Conservation (phyloP, 192 early-diverging fungal genomes). For the Backusella australiensis region DNA sequence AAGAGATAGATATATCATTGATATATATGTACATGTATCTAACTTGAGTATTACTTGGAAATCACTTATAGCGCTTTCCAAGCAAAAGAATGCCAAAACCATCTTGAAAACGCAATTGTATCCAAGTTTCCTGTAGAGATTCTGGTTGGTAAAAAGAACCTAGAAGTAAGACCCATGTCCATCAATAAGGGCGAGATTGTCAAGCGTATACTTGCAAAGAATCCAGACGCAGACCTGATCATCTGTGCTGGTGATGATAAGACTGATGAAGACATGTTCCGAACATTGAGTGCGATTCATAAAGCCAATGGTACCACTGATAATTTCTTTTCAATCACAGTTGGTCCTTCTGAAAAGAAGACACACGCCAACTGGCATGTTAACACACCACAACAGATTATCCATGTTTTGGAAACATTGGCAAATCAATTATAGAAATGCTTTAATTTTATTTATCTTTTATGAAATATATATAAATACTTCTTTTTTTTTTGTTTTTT, state of each 20-base stretch:
- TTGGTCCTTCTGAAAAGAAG: slow-evolving; percentile 89
- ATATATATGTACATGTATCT: not conserved
- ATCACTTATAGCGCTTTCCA: slow-evolving; percentile 66
- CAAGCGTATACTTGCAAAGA: slow-evolving; percentile 68
- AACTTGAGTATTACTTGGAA: not conserved
- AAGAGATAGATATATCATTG: slow-evolving; percentile 4
- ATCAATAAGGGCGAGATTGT: slow-evolving; percentile 99
- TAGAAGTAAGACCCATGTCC: slow-evolving; percentile 89
- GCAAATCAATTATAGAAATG: not conserved
- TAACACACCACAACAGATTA: slow-evolving; percentile 20
- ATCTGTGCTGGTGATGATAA: slow-evolving; percentile 98
- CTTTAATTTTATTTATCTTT: not conserved
- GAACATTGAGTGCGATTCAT: slow-evolving; percentile 4
- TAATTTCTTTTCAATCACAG: slow-evolving; percentile 68
- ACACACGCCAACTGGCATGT: slow-evolving; percentile 90
- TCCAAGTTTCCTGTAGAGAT: slow-evolving; percentile 94
- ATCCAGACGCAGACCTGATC: slow-evolving; percentile 80
- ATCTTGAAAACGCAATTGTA: slow-evolving; percentile 86
- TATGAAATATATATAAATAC: not conserved
- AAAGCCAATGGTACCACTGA: not conserved
- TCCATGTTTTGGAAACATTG: slow-evolving; percentile 10
- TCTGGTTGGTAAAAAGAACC: slow-evolving; percentile 95
- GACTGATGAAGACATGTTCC: slow-evolving; percentile 99
- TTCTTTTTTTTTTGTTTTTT: not conserved
- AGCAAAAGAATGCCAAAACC: slow-evolving; percentile 96